Conservation (phyloP, 148 eudicot species). For the Arbutus unedo region DNA sequence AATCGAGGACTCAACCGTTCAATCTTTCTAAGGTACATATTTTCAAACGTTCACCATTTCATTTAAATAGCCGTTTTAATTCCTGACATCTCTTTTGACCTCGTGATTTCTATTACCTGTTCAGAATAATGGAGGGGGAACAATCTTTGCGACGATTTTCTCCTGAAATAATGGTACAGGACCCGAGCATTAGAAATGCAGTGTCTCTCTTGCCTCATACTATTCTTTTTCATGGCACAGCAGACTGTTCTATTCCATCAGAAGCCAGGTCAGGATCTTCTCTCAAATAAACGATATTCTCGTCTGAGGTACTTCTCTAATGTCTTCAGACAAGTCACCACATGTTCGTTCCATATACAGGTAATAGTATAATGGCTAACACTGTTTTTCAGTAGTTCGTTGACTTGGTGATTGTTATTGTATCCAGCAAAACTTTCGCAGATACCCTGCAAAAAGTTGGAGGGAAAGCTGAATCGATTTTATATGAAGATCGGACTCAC, state of each 20-base stretch:
- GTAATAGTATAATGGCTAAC: background rate
- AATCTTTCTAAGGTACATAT: constrained; percentile 61
- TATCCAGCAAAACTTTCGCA: constrained; percentile 64
- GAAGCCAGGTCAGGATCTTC: constrained; percentile 58
- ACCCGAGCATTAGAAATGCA: constrained; percentile 54
- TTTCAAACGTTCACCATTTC: background rate
- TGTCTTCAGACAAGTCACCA: background rate
- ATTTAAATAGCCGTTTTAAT: background rate
- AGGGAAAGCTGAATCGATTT: constrained; percentile 63
- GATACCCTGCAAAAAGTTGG: constrained; percentile 73
- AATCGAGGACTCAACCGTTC: constrained; percentile 80
- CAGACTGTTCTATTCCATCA: constrained; percentile 89
- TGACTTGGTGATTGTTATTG: background rate
- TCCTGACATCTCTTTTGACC: constrained; percentile 7
- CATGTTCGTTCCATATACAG: background rate
- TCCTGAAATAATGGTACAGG: constrained; percentile 82
- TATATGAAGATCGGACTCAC: constrained; percentile 92
- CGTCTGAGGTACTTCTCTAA: background rate
- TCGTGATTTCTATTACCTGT: constrained; percentile 19
- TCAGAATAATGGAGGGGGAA: constrained; percentile 96
- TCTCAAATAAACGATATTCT: constrained; percentile 1
- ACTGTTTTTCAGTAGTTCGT: background rate
- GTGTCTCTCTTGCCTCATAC: constrained; percentile 67
- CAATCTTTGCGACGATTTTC: constrained; percentile 62
- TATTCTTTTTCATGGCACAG: constrained; percentile 86